phyloP scores from a whole-genome alignment of 2,329 filamentous ascomycete genomes.

The Diaporthe longicolla region DNA sequence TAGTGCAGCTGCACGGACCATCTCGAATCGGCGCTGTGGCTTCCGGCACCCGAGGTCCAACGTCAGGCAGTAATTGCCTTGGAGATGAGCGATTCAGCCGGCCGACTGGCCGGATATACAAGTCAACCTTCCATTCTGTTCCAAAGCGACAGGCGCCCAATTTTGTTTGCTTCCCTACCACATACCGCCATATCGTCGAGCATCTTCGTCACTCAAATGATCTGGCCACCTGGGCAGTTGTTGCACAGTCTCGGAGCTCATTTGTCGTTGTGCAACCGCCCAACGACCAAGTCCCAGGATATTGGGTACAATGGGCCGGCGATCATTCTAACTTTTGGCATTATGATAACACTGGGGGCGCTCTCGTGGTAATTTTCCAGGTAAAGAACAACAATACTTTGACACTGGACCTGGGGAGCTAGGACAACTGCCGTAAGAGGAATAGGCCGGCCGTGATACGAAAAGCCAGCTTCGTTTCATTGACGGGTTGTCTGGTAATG shows the following conservation, averaged over 20 bases:
- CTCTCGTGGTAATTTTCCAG: neutral
- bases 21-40: conserved; percentile 11
- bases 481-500: conserved; percentile 12
- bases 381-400: neutral
- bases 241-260: neutral
- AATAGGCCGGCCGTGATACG: conserved; percentile 9
- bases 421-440: conserved; percentile 3
- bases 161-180: too few relatives aligned
- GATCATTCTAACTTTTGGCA: neutral
- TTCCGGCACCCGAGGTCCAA: conserved; percentile 17
- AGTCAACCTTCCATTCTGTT: neutral
- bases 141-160: neutral
- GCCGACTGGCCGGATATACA: neutral
- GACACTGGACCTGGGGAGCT: neutral
- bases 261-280: neutral
- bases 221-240: neutral
- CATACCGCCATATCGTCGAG: too few relatives aligned
- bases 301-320: neutral
- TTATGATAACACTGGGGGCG: neutral
- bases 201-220: too few relatives aligned
- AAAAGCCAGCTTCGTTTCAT: conserved; percentile 23
- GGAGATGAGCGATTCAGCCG: neutral
- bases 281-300: neutral
- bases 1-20: conserved; percentile 24
- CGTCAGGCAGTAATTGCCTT: too few relatives aligned